A percentile compares a stretch with the other conserved stretches of the same genome.
phyloP scores from a whole-genome alignment of 2,329 filamentous ascomycete species.

The Mollisiaceae sp. region DNA sequence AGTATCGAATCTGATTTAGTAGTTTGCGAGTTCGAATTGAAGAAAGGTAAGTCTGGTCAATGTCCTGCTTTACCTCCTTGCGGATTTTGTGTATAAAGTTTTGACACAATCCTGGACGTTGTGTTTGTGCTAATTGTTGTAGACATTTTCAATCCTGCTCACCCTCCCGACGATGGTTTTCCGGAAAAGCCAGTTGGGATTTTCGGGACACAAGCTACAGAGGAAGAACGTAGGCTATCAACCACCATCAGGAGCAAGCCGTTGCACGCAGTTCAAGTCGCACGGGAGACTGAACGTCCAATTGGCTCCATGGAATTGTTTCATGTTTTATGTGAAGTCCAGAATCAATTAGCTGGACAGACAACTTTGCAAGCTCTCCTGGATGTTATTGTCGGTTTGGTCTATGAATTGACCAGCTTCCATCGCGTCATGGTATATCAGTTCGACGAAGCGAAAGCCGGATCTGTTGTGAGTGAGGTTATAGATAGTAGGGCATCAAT shows the following conservation, averaged over 20 bases:
- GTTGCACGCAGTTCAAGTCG: slow-evolving; percentile 28
- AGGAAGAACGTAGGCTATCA: slow-evolving; percentile 24
- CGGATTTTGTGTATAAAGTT: too few relatives aligned
- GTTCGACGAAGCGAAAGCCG: slow-evolving; percentile 31
- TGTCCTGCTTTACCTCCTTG: too few relatives aligned
- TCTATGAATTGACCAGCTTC: slow-evolving; percentile 33
- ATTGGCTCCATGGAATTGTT: slow-evolving; percentile 35
- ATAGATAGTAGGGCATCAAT: slow-evolving; percentile 22
- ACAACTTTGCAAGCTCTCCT: slow-evolving; percentile 24
- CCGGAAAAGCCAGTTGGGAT: slow-evolving; percentile 22
- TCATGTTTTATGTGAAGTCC: slow-evolving; percentile 32
- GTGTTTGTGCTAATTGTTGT: too few relatives aligned
- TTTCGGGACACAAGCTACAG: slow-evolving; percentile 23
- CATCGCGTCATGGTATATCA: slow-evolving; percentile 33
- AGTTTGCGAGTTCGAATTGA: slow-evolving; percentile 34
- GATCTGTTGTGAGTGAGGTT: slow-evolving; percentile 24
- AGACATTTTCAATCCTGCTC: slow-evolving; percentile 26
- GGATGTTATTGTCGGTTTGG: slow-evolving; percentile 33
- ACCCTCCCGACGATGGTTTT: slow-evolving; percentile 20
- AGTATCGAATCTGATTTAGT: slow-evolving; percentile 26
- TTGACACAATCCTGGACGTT: too few relatives aligned
- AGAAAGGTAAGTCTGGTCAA: neutral
- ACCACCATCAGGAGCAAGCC: slow-evolving; percentile 28
- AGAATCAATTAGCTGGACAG: slow-evolving; percentile 29
- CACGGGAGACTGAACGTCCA: slow-evolving; percentile 25